Evolutionary conservation across 805 yeast genomes (phyloP).

Genomic region (Peterozyma xylosa): DNA sequence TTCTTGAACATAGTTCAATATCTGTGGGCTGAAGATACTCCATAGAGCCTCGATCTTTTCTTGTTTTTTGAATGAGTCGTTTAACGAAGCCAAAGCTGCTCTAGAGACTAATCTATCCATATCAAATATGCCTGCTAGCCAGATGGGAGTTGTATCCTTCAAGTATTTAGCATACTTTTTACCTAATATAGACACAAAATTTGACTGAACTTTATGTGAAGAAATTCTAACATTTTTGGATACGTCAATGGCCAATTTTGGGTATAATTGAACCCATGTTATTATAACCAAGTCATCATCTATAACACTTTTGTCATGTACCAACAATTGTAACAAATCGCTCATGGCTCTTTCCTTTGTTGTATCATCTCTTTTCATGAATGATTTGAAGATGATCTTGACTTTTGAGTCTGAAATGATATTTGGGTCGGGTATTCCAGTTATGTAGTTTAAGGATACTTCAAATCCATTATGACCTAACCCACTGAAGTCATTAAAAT

Average conservation of each 20-base stretch:
- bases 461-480: constrained; percentile 33
- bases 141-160: constrained; percentile 62
- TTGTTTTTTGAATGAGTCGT: constrained; percentile 47
- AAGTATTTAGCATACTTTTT: constrained; percentile 59
- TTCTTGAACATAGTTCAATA: constrained; percentile 47
- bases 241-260: constrained; percentile 69
- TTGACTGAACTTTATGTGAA: constrained; percentile 61
- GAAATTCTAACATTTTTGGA: constrained; percentile 55
- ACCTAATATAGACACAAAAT: constrained; percentile 39
- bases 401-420: constrained; percentile 38
- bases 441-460: constrained; percentile 66
- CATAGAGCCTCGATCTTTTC: constrained; percentile 52
- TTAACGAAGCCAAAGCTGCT: constrained; percentile 38
- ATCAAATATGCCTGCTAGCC: constrained; percentile 70
- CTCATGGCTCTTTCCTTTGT: constrained; percentile 75
- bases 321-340: constrained; percentile 37
- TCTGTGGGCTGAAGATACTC: constrained; percentile 47
- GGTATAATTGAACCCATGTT: constrained; percentile 75
- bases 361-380: constrained; percentile 72
- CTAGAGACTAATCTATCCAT: constrained; percentile 53
- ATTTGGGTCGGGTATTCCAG: constrained; percentile 71
- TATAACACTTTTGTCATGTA: constrained; percentile 16
- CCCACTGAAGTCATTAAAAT: constrained; percentile 12
- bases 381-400: constrained; percentile 62
- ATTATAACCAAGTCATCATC: constrained; percentile 49